phyloP scores from a whole-genome alignment of 768 basidiomycete genomes.

The Tremella fuciformis region DNA sequence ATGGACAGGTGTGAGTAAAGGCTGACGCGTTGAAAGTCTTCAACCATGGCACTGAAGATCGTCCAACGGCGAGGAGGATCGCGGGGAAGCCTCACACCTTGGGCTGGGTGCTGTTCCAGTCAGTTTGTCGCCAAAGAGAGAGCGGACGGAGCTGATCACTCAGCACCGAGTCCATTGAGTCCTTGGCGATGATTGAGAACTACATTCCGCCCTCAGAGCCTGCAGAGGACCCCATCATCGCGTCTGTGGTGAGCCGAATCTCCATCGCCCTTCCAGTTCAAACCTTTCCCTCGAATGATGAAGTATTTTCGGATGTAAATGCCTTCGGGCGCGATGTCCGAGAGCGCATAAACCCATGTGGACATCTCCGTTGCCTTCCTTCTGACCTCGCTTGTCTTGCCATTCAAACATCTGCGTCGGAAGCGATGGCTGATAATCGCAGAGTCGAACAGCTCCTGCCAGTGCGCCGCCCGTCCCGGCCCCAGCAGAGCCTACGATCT shows the following conservation, averaged over 20 bases:
- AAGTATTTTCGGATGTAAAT: constrained; percentile 52
- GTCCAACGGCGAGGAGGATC: constrained; percentile 30
- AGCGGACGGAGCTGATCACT: constrained; percentile 13
- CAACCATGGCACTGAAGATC: constrained; percentile 46
- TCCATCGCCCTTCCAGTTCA: background rate
- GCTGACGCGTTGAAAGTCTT: constrained; percentile 39
- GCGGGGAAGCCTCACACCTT: constrained; percentile 31
- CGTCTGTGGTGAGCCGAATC: constrained; percentile 42
- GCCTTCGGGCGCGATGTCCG: constrained; percentile 43
- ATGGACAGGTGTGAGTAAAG: background rate
- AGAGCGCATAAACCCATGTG: constrained; percentile 52
- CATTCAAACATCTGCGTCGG: background rate
- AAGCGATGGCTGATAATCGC: constrained; percentile 12
- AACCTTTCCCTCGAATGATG: constrained; percentile 33
- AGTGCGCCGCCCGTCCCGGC: background rate
- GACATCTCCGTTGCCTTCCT: constrained; percentile 52
- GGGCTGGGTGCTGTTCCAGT: constrained; percentile 48
- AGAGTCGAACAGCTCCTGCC: constrained; percentile 22
- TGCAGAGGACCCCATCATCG: constrained; percentile 38
- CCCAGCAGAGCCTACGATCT: background rate
- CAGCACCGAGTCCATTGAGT: constrained; percentile 47
- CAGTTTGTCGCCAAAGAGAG: background rate
- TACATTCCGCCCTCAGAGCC: constrained; percentile 40
- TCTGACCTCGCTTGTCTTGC: constrained; percentile 32
- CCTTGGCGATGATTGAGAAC: constrained; percentile 40